These are phyloP conservation scores for Fusarium sp. DNA, from an alignment of 2,329 filamentous ascomycete genomes.

Conservation along the genomic window DNA sequence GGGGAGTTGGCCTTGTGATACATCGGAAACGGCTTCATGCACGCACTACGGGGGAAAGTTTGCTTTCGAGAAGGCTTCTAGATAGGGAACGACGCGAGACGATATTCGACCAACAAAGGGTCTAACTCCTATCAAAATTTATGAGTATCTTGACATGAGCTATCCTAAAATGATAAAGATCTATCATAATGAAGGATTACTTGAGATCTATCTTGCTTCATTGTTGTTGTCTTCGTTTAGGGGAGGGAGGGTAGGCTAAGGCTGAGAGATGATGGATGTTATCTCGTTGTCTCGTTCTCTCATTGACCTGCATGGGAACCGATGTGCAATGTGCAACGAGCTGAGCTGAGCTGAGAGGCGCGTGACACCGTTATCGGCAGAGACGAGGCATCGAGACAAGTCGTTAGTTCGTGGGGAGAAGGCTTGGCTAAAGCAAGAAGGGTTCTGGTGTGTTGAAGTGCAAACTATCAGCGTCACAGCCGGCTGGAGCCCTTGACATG, in stretches of 20 bases:
- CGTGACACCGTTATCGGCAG: conserved; percentile 4
- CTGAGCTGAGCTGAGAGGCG: neutral
- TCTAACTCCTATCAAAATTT: neutral
- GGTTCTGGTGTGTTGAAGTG: conserved; percentile 10
- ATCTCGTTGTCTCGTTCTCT: neutral
- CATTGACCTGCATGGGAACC: neutral
- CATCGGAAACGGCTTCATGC: conserved; percentile 24
- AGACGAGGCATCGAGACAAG: conserved; percentile 9
- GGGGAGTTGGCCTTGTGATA: conserved; percentile 34
- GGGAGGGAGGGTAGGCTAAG: neutral
- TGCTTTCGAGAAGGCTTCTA: conserved; percentile 9
- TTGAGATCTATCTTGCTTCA: neutral
- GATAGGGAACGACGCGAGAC: neutral
- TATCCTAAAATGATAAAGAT: neutral
- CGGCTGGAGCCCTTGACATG: conserved; percentile 20
- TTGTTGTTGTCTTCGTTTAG: neutral
- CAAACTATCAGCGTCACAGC: conserved; percentile 10
- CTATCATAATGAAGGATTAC: neutral
- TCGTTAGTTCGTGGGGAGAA: conserved; percentile 1
- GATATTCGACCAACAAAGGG: neutral
- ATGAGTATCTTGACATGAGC: neutral
- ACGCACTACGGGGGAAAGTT: neutral
- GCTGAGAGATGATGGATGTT: neutral
- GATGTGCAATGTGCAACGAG: neutral
- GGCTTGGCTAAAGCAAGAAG: conserved; percentile 9